Evolutionary conservation across 139 green algal species (phyloP), one percentile per base, ranked within the genome.

Genomic region (Auxenochlorella pyrenoidosa): DNA sequence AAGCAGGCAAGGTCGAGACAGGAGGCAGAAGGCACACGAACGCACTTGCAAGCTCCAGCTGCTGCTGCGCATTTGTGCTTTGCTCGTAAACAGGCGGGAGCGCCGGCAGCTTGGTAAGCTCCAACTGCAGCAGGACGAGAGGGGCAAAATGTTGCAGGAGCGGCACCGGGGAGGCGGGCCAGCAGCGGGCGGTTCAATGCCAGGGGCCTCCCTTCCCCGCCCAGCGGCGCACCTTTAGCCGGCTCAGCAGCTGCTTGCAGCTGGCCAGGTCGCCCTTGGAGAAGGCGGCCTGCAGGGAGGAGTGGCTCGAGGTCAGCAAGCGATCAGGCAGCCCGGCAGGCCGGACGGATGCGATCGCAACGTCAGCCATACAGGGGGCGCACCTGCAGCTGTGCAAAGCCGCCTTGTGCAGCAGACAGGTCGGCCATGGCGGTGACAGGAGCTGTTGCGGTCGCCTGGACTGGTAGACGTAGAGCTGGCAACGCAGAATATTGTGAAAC

Each of bases 41-140:
- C 95, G 91, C 83, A 95, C 97, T 92, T 92, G 92, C 95, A 3
- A 98, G 85, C 21, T 90, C 36, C 13, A 98, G 90, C 89, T 98
- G 95, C 79, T 98, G 86, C 77, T 95, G 87, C 1, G 93, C 90
- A 32, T 92, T 95, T 5, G 93, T 38, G 16, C 92, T 94, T 0
- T 87, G 75, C 83, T 96, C 91, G 16, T 91, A 94, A 0, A 91
- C 47, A 4, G 95, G 96, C 26, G 96, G 95, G 22, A 98, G 86
- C 0, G 93, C 89, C 71, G 94, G 88, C 38, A 98, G 88, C 81
- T 96, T 89, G 21, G 95, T 97, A 40, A 98, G 86, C 75, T 95
- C 93, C 38, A 98, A 41, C 95, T 98, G 93, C 85, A 77, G 63
- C 3, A 34, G 65, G 34, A 60, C 8, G 41, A 63, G 13, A 32